Conservation (phyloP, 805 yeast genomes). For the Candida odintsovae region DNA sequence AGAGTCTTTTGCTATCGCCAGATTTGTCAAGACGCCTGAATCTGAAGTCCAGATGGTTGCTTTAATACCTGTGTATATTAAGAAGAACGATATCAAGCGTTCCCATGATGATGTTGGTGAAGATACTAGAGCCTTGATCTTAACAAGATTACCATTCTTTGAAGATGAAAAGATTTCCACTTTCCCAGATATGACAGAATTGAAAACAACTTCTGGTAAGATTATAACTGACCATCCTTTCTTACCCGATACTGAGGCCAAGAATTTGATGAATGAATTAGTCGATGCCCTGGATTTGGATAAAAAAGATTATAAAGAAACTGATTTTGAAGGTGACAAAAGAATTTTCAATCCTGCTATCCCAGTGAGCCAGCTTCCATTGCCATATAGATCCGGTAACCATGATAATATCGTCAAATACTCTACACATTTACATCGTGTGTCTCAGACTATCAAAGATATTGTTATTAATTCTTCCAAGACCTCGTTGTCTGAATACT, state of each 20-base stretch:
- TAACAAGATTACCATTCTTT: constrained; percentile 59
- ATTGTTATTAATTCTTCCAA: constrained; percentile 10
- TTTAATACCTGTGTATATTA: constrained; percentile 40
- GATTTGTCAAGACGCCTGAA: constrained; percentile 50
- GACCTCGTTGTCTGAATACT: constrained; percentile 10
- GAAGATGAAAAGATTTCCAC: constrained; percentile 69
- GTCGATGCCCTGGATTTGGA: constrained; percentile 41
- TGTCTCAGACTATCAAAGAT: constrained; percentile 12
- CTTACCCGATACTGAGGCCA: constrained; percentile 34
- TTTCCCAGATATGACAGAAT: constrained; percentile 35
- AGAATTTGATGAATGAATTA: constrained; percentile 36
- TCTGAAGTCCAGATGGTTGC: constrained; percentile 49
- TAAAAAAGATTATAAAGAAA: constrained; percentile 9
- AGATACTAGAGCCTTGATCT: constrained; percentile 32
- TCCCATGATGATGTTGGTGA: background rate
- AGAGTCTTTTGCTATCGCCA: constrained; percentile 49
- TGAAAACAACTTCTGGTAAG: constrained; percentile 28
- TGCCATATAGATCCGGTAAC: constrained; percentile 6
- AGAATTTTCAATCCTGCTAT: constrained; percentile 15
- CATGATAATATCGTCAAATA: constrained; percentile 22
- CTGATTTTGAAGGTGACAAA: constrained; percentile 19
- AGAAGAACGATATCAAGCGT: constrained; percentile 3
- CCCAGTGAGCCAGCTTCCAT: constrained; percentile 11
- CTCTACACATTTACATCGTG: constrained; percentile 21
- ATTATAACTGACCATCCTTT: constrained; percentile 20